Evolutionary conservation across 352 stramenopile genomes (phyloP).

Genomic region (Pythium monospermum): DNA sequence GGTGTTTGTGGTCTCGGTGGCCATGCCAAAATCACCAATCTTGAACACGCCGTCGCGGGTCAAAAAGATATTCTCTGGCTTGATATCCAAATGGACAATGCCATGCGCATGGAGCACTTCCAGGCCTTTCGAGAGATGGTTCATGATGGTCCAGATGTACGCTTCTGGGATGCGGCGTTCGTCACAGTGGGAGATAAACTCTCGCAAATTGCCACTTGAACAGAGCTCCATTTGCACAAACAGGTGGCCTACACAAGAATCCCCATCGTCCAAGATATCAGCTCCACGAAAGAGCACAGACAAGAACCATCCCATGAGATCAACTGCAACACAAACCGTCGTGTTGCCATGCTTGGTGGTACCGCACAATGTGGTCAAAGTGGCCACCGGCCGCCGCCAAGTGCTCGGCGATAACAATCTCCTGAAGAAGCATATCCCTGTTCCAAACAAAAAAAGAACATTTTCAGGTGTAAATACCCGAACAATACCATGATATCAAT

Average conservation of each 20-base stretch:
- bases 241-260: conserved; percentile 64
- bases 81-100: conserved; percentile 95
- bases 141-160: conserved; percentile 70
- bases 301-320: too few species aligned
- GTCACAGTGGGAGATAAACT: conserved; percentile 44
- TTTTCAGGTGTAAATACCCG: background rate
- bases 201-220: conserved; percentile 76
- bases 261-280: background rate
- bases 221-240: conserved; percentile 95
- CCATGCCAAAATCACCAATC: conserved; percentile 93
- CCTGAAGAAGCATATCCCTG: conserved; percentile 57
- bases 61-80: conserved; percentile 96
- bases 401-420: conserved; percentile 53
- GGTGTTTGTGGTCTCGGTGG: conserved; percentile 42
- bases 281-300: background rate
- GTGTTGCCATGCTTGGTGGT: conserved; percentile 94
- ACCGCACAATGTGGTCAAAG: conserved; percentile 89
- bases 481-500: conserved; percentile 30
- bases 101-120: conserved; percentile 84
- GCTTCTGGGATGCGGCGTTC: conserved; percentile 40
- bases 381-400: conserved; percentile 28
- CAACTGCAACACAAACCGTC: conserved; percentile 53
- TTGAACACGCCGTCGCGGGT: conserved; percentile 58
- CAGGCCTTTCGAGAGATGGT: conserved; percentile 71
- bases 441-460: background rate